phyloP scores from a whole-genome alignment of 305 asterid species.

The Fraxinus paxiana region DNA sequence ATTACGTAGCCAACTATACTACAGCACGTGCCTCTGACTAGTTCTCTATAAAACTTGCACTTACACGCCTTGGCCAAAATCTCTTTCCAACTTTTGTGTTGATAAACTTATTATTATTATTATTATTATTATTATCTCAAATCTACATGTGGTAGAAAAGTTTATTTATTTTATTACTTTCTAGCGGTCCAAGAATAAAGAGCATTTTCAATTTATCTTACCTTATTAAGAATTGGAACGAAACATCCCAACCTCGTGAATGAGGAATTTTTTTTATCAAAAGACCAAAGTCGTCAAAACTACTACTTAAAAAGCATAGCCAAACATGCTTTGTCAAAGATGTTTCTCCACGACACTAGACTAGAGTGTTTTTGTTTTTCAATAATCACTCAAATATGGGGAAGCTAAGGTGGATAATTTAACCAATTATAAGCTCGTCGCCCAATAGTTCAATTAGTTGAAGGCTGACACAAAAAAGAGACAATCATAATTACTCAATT shows the following conservation, averaged over 20 bases:
- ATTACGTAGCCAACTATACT: no score
- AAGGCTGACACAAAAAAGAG: neutral
- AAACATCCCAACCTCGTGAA: neutral
- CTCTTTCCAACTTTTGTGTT: neutral
- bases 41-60: neutral
- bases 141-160: neutral
- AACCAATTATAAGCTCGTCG: neutral
- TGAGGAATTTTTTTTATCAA: neutral
- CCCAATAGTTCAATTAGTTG: neutral
- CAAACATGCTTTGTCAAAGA: neutral
- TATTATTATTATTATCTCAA: neutral
- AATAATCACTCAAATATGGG: neutral
- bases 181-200: neutral
- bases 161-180: no score
- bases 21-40: no score
- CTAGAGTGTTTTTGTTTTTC: neutral
- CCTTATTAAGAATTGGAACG: neutral
- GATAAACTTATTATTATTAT: neutral
- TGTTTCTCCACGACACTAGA: neutral
- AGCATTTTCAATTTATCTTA: no score
- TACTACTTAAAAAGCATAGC: neutral
- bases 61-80: neutral
- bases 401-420: neutral
- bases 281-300: neutral
- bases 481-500: neutral